Evolutionary conservation across 164 flowering plant genomes (phyloP).

Genomic region (Malania oleifera): DNA sequence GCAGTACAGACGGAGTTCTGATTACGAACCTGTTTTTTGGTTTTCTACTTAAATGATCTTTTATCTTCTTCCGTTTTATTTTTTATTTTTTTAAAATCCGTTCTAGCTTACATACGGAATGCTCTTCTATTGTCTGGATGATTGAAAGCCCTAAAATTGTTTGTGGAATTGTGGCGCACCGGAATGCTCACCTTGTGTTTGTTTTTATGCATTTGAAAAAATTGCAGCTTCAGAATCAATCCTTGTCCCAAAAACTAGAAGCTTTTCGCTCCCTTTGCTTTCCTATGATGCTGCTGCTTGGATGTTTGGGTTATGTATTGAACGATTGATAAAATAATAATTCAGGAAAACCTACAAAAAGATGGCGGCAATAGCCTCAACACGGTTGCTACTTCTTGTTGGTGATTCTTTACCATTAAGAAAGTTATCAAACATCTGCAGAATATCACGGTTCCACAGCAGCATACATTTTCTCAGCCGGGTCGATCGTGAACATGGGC

Average conservation of each 20-base stretch:
- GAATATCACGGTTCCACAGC: constrained; percentile 22
- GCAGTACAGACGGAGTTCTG: too few relatives aligned
- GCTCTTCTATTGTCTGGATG: too few relatives aligned
- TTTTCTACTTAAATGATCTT: too few relatives aligned
- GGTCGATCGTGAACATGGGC: constrained; percentile 17
- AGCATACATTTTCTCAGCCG: constrained; percentile 25
- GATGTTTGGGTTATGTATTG: background rate
- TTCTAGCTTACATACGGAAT: too few relatives aligned
- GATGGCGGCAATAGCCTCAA: constrained; percentile 44
- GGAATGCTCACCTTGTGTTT: background rate
- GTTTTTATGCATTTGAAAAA: background rate
- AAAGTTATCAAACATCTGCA: constrained; percentile 26
- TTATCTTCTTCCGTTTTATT: too few relatives aligned
- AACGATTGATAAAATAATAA: background rate
- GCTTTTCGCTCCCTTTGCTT: background rate
- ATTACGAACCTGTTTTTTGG: too few relatives aligned
- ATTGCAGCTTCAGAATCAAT: background rate
- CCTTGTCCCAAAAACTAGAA: background rate
- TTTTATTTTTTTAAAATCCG: too few relatives aligned
- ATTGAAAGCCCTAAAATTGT: too few relatives aligned
- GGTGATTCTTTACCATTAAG: constrained; percentile 38
- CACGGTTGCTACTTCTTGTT: constrained; percentile 42
- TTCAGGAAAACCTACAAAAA: background rate
- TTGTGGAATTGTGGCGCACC: background rate
- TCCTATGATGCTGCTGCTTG: background rate